Evolutionary conservation across 1,284 basidiomycete genomes (phyloP).

Genomic region (Cryptococcus hybrid): DNA sequence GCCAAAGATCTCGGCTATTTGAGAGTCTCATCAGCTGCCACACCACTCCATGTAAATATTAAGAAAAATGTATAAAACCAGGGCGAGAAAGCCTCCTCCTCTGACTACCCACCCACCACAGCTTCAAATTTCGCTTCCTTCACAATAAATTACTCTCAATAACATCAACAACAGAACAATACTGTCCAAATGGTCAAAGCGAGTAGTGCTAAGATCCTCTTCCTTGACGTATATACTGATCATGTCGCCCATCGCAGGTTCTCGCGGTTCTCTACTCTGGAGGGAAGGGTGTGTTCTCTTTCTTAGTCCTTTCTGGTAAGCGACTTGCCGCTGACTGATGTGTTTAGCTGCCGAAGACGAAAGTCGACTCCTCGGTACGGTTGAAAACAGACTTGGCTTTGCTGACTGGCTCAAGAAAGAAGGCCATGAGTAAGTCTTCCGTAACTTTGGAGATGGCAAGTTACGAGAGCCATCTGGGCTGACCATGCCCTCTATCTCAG

Average conservation of each 20-base stretch:
- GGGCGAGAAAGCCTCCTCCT: no score
- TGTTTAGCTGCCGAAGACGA: conserved; percentile 66
- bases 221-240: not conserved
- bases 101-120: no score
- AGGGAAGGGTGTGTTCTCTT: conserved; percentile 22
- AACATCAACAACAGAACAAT: not conserved
- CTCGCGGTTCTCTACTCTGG: conserved; percentile 67
- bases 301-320: not conserved
- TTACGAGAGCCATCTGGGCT: not conserved
- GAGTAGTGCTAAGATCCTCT: not conserved
- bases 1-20: no score
- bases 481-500: conserved; percentile 15
- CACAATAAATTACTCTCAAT: not conserved
- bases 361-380: conserved; percentile 80
- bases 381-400: conserved; percentile 85
- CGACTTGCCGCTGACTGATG: not conserved
- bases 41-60: no score
- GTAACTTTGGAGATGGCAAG: not conserved
- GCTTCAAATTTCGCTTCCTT: no score
- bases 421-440: conserved; percentile 67
- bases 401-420: conserved; percentile 66
- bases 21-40: no score
- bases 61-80: no score
- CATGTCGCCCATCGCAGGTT: conserved; percentile 55
- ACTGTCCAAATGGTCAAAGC: conserved; percentile 18